phyloP scores from a whole-genome alignment of 805 yeast genomes.

The Yamadazyma paraphyllophila region DNA sequence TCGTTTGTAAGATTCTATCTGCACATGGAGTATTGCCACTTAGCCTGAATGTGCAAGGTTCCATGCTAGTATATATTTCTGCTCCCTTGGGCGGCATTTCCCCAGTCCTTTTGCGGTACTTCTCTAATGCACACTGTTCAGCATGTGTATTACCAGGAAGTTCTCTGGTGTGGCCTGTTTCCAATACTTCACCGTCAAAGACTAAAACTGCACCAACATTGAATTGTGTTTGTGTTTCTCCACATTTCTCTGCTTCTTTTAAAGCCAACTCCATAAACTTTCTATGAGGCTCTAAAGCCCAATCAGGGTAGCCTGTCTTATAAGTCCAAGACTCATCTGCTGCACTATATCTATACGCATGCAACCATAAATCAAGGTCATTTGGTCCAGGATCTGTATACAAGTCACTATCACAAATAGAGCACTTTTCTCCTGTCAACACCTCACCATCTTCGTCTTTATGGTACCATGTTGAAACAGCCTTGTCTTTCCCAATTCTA shows the following conservation, averaged over 20 bases:
- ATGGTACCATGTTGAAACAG: slow-evolving; percentile 68
- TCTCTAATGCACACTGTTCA: slow-evolving; percentile 89
- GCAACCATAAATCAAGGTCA: slow-evolving; percentile 87
- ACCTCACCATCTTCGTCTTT: slow-evolving; percentile 65
- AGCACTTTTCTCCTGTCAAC: slow-evolving; percentile 57
- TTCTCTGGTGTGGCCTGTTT: slow-evolving; percentile 88
- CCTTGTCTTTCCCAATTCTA: slow-evolving; percentile 64
- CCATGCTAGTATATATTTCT: slow-evolving; percentile 92
- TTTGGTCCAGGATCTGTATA: slow-evolving; percentile 88
- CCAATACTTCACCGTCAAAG: slow-evolving; percentile 55
- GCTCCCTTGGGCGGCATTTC: slow-evolving; percentile 61
- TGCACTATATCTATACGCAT: slow-evolving; percentile 79
- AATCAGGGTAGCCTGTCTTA: slow-evolving; percentile 71
- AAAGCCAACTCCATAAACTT: slow-evolving; percentile 74
- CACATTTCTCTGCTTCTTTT: slow-evolving; percentile 75
- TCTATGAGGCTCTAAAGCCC: slow-evolving; percentile 67
- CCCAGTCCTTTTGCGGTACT: slow-evolving; percentile 49
- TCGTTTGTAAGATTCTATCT: slow-evolving; percentile 63
- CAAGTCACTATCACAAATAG: slow-evolving; percentile 63
- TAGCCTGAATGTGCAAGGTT: slow-evolving; percentile 85
- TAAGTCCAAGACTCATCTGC: slow-evolving; percentile 63
- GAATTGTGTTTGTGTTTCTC: slow-evolving; percentile 79
- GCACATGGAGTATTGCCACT: slow-evolving; percentile 91
- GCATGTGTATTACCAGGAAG: slow-evolving; percentile 96
- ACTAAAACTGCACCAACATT: slow-evolving; percentile 92